phyloP scores from a whole-genome alignment of 73 alveolate genomes.

The Uronychia setigera region DNA sequence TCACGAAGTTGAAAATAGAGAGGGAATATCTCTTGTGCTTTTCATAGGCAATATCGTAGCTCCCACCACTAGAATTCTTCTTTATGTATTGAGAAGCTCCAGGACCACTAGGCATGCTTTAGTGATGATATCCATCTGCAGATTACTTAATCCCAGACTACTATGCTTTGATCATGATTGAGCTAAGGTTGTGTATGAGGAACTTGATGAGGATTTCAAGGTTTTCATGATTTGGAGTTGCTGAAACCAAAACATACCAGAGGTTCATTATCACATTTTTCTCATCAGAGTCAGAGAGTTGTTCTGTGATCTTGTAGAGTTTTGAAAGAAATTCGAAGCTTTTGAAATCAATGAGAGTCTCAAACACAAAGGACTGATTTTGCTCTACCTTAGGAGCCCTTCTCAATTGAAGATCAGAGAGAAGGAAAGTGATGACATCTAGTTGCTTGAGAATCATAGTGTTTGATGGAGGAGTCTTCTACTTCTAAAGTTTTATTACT shows the following conservation, averaged over 20 bases:
- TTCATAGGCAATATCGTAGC: constrained; percentile 36
- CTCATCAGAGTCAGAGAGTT: constrained; percentile 40
- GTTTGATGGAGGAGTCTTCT: constrained; percentile 2
- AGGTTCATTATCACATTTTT: constrained; percentile 40
- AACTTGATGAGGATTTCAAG: constrained; percentile 37
- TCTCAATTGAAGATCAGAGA: constrained; percentile 29
- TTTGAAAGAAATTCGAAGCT: constrained; percentile 38
- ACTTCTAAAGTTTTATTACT: constrained; percentile 30
- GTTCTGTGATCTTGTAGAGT: constrained; percentile 49
- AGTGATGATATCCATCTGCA: not conserved
- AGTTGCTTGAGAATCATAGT: constrained; percentile 35
- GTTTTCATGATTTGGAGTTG: constrained; percentile 11
- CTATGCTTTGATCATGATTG: constrained; percentile 14
- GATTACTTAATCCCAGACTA: not conserved
- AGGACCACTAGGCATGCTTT: not conserved
- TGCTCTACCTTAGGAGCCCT: constrained; percentile 36
- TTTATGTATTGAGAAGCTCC: not conserved
- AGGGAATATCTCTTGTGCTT: constrained; percentile 37
- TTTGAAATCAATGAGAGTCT: constrained; percentile 37
- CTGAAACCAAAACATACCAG: constrained; percentile 39
- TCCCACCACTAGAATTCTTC: not conserved
- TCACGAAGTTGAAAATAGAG: constrained; percentile 32
- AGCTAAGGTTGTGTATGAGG: constrained; percentile 50
- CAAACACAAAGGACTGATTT: constrained; percentile 24
- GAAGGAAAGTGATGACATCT: constrained; percentile 41